These are phyloP conservation scores for Grosmannia serpens DNA, from an alignment of 2,329 filamentous ascomycete species.

Conservation along the genomic window DNA sequence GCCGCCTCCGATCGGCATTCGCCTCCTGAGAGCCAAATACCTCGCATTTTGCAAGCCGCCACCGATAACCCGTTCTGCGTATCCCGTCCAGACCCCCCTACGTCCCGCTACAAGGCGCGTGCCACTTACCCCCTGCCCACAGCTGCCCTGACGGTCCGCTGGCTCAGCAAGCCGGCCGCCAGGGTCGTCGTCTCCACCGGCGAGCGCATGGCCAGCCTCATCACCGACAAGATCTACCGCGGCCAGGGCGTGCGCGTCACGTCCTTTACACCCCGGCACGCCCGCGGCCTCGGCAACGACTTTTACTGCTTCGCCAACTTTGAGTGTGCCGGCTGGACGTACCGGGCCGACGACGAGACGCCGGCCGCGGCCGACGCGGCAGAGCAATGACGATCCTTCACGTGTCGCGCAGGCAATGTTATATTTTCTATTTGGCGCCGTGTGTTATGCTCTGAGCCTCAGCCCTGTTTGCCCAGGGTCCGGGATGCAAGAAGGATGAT, in stretches of 20 bases:
- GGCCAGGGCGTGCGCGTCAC: conserved; percentile 52
- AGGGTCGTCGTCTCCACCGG: conserved; percentile 63
- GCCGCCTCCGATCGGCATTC: neutral
- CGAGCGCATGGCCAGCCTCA: conserved; percentile 58
- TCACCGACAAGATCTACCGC: conserved; percentile 52
- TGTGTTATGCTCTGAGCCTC: neutral
- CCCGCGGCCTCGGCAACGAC: conserved; percentile 67
- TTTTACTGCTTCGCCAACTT: conserved; percentile 75
- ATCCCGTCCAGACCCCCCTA: neutral
- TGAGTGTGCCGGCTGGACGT: conserved; percentile 45
- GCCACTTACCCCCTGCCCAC: neutral
- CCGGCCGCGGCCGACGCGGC: neutral
- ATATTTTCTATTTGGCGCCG: neutral
- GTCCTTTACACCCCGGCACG: conserved; percentile 56
- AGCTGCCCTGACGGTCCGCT: conserved; percentile 66
- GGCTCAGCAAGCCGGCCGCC: conserved; percentile 41
- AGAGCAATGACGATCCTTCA: neutral
- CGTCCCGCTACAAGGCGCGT: too few species aligned
- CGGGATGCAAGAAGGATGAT: neutral
- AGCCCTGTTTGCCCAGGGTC: neutral
- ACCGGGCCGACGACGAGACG: conserved; percentile 11
- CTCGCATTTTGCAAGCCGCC: neutral
- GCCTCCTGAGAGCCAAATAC: neutral
- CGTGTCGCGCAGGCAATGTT: neutral
- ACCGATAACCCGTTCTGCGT: neutral